Percentiles rank a stretch among this genome's conserved stretches.
These are phyloP conservation scores for Gleditsia sinensis DNA, from an alignment of 306 rosid species.

Conservation along the genomic window DNA sequence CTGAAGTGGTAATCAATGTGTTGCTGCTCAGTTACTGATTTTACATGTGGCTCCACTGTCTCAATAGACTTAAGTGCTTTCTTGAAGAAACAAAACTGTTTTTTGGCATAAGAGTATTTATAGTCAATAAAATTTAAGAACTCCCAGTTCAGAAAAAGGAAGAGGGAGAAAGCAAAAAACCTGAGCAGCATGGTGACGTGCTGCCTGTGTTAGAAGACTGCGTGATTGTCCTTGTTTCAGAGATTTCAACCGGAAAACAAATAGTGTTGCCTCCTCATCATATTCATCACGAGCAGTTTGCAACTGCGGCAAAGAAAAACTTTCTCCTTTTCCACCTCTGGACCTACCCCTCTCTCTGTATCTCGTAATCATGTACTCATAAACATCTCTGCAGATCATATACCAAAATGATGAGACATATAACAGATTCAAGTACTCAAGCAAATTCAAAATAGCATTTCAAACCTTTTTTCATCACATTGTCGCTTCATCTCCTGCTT, in stretches of 20 bases:
- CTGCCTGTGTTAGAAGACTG: slow-evolving; percentile 98
- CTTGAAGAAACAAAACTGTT: slow-evolving; percentile 88
- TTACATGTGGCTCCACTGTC: slow-evolving; percentile 85
- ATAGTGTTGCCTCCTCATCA: slow-evolving; percentile 89
- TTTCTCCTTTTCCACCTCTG: slow-evolving; percentile 71
- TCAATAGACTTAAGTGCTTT: slow-evolving; percentile 85
- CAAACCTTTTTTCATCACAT: slow-evolving; percentile 94
- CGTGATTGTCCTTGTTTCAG: slow-evolving; percentile 96
- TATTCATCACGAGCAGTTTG: slow-evolving; percentile 87
- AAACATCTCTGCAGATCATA: slow-evolving; percentile 73
- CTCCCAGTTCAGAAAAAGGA: slow-evolving; percentile 1
- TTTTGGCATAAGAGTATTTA: slow-evolving; percentile 34
- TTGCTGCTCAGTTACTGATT: slow-evolving; percentile 77
- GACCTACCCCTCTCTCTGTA: slow-evolving; percentile 84
- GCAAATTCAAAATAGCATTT: slow-evolving; percentile 19
- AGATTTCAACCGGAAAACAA: slow-evolving; percentile 95
- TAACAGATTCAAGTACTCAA: slow-evolving; percentile 14
- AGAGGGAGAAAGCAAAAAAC: slow-evolving; percentile 46
- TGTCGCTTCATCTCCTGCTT: slow-evolving; percentile 98
- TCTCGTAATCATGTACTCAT: slow-evolving; percentile 68
- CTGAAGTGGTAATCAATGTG: slow-evolving; percentile 92
- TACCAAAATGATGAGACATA: slow-evolving; percentile 35
- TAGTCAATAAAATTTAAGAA: slow-evolving; percentile 33
- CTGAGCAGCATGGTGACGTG: slow-evolving; percentile 99
- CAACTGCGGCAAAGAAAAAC: slow-evolving; percentile 73